Evolutionary conservation across 2,329 filamentous ascomycete species (phyloP).

Genomic region (Beauveria varroae): DNA sequence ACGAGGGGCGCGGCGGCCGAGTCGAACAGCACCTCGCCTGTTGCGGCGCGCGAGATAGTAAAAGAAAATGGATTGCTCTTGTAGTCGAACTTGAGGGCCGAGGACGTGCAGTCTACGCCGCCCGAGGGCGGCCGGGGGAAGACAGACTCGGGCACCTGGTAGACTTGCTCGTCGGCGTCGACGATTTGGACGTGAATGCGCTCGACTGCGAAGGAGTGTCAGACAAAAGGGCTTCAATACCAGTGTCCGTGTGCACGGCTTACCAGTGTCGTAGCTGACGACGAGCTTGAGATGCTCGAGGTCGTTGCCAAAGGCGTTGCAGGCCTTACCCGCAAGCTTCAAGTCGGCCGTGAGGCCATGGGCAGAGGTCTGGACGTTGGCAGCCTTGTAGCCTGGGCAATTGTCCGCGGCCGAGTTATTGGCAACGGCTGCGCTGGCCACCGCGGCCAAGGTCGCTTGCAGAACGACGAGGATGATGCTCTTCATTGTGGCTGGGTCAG

Average conservation of each 20-base stretch:
- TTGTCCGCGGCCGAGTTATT: conserved; percentile 1
- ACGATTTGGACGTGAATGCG: conserved; percentile 67
- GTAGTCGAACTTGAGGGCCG: conserved; percentile 37
- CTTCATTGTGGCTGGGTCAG: conserved; percentile 1
- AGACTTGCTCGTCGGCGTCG: conserved; percentile 56
- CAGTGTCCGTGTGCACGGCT: conserved; percentile 36
- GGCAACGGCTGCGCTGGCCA: not conserved
- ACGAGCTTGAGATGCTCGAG: conserved; percentile 35
- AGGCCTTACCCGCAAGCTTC: conserved; percentile 18
- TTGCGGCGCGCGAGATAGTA: conserved; percentile 34
- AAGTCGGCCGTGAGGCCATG: conserved; percentile 40
- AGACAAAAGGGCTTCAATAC: not conserved
- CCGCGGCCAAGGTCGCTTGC: not conserved
- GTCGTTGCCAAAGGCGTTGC: conserved; percentile 19
- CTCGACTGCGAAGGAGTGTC: conserved; percentile 33
- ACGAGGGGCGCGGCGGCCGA: conserved; percentile 56
- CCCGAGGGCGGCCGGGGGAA: conserved; percentile 48
- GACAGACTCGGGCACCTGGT: conserved; percentile 61
- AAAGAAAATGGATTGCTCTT: conserved; percentile 53
- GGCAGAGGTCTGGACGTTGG: conserved; percentile 41
- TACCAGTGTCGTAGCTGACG: conserved; percentile 57
- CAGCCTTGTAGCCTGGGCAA: conserved; percentile 60
- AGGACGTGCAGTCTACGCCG: conserved; percentile 18
- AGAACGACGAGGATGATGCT: not conserved
- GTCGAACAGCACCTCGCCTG: conserved; percentile 50